Evolutionary conservation across 306 rosid genomes (phyloP), one percentile per base, ranked within the genome.

Genomic region (Acacia crassicarpa): DNA sequence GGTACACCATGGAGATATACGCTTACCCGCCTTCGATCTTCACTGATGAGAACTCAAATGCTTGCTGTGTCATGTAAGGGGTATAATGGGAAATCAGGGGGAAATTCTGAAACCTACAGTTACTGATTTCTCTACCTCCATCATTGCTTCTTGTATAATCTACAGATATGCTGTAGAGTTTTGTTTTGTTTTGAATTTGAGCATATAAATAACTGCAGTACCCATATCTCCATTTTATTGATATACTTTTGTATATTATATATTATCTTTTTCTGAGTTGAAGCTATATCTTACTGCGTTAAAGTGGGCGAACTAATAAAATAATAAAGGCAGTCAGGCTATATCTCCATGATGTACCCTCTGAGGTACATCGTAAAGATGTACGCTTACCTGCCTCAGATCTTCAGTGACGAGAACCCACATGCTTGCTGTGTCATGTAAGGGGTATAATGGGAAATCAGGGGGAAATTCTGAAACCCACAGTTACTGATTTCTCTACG

Each of bases 371-470:
- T 72, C 0, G 82, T 82, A 92, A 94, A 93, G 44, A 32, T 86
- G 81, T 78, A 91, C 85, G 84, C 75, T 2, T 78, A 85, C 49
- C 87, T 93, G 5, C 97, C 97, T 0, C 97, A 94, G 90, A 81
- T 93, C n/a, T 88, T 93, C 90, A 94, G 95, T 23, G 98, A 94
- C 53, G 97, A 90, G 82, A 89, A 92, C 69, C 98, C 98, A 13
- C 91, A 94, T 79, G 97, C 97, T 0, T 94, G 98, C 49, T 53
- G 77, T 6, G 33, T 91, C 67, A 85, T 91, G 94, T 91, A 78
- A 35, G 25, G 72, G 72, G 46, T 35, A 35, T 17, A 16, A 35
- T 67, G n/a, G 70, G 44, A 46, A 63, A 27, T 63, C 19, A 63
- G n/a, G 19, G 44, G 2, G 54, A 15, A 15, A 48, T 2, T 32